Conservation (phyloP, 441 rosid genomes). For the Flueggea neowawraea region DNA sequence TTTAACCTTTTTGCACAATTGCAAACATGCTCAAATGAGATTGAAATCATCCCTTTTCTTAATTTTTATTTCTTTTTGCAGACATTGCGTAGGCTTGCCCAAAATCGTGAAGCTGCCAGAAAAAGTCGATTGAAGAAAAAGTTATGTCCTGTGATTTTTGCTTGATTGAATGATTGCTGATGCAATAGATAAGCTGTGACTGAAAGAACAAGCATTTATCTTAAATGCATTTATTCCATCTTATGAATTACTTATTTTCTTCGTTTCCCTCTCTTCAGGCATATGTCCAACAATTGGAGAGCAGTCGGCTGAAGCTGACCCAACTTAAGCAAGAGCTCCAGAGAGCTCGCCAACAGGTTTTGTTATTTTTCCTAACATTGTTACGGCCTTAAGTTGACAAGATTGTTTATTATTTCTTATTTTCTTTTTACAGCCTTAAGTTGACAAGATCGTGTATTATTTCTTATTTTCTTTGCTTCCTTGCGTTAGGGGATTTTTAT, state of each 20-base stretch:
- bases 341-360: conserved; percentile 90
- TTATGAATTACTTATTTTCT: background rate
- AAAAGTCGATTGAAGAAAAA: conserved; percentile 80
- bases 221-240: background rate
- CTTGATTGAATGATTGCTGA: background rate
- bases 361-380: conserved; percentile 9
- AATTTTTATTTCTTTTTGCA: conserved; percentile 15
- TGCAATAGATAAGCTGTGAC: conserved; percentile 7
- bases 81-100: conserved; percentile 78
- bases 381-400: background rate
- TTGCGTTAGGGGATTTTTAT: conserved; percentile 66
- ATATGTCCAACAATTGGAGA: conserved; percentile 88
- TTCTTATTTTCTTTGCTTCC: background rate
- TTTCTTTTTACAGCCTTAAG: background rate
- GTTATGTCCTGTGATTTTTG: conserved; percentile 21
- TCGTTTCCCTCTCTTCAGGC: conserved; percentile 36
- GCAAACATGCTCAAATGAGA: background rate
- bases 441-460: background rate
- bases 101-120: conserved; percentile 88
- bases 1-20: conserved; percentile 1
- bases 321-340: conserved; percentile 91
- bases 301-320: conserved; percentile 78
- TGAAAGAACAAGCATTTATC: background rate
- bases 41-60: conserved; percentile 1
- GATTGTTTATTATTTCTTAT: background rate